Conservation (phyloP, 1,284 basidiomycete genomes). For the Ceratobasidium papillatum region DNA sequence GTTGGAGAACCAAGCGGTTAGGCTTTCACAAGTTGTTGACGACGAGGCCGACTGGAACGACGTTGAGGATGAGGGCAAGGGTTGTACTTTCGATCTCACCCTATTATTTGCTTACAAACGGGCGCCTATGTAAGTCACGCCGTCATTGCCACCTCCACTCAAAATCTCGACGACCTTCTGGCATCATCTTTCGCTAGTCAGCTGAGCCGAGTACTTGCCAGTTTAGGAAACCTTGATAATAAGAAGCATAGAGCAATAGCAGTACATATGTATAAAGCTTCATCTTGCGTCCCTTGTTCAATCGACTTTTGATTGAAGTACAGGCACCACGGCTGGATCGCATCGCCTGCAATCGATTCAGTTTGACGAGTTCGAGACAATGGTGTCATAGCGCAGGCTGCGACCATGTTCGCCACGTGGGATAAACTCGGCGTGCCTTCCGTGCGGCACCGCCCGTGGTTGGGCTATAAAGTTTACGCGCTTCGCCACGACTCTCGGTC, state of each 20-base stretch:
- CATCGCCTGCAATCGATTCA: slow-evolving; percentile 6
- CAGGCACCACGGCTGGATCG: not conserved
- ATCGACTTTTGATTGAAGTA: not conserved
- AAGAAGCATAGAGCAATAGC: not conserved
- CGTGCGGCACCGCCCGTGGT: not conserved
- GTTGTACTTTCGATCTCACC: slow-evolving; percentile 34
- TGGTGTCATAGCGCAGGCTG: not conserved
- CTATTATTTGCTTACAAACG: slow-evolving; percentile 37
- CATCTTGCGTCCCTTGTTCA: not conserved
- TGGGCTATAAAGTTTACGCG: slow-evolving; percentile 1
- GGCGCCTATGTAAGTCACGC: slow-evolving; percentile 25
- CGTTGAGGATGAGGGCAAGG: slow-evolving; percentile 41
- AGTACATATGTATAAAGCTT: not conserved
- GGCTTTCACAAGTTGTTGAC: slow-evolving; percentile 1
- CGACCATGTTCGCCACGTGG: slow-evolving; percentile 5
- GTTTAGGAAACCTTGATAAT: not conserved
- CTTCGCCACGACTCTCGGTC: slow-evolving; percentile 16
- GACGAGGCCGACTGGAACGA: slow-evolving; percentile 25
- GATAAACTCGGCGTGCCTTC: slow-evolving; percentile 3
- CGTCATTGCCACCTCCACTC: slow-evolving; percentile 39
- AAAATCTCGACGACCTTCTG: not conserved
- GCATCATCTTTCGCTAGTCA: slow-evolving; percentile 5
- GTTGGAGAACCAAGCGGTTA: not conserved
- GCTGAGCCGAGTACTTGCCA: not conserved
- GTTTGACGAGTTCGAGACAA: not conserved